Evolutionary conservation across 352 stramenopile species (phyloP).

Genomic region (Thalassiosira oceanica): DNA sequence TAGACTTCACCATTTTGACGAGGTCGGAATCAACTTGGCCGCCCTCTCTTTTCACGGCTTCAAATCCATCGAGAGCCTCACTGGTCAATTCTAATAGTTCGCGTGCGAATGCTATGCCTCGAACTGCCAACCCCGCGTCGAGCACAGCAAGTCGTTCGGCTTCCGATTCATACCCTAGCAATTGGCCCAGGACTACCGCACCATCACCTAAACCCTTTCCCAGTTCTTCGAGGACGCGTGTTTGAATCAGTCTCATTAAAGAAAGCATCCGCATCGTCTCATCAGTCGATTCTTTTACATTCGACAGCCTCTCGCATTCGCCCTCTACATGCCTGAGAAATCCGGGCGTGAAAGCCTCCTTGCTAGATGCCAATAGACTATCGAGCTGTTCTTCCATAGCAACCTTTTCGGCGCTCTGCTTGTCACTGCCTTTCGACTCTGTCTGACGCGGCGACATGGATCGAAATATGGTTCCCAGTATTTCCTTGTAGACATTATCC

Average conservation of each 20-base stretch:
- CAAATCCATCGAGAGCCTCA: constrained; percentile 71
- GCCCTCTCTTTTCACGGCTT: constrained; percentile 35
- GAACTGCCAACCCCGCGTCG: constrained; percentile 65
- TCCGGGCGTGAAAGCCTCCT: constrained; percentile 61
- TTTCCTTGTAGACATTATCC: constrained; percentile 57
- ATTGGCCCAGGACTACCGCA: constrained; percentile 65
- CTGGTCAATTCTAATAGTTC: constrained; percentile 57
- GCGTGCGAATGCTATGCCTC: constrained; percentile 60
- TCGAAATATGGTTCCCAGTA: constrained; percentile 70
- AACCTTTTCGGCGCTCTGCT: background rate
- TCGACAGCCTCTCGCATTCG: constrained; percentile 64
- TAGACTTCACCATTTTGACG: constrained; percentile 45
- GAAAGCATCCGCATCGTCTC: constrained; percentile 56
- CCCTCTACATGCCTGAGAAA: constrained; percentile 73
- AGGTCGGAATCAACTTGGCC: constrained; percentile 67
- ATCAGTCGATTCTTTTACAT: constrained; percentile 32
- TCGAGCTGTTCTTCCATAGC: constrained; percentile 51
- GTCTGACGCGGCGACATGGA: constrained; percentile 28
- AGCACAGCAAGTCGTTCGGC: constrained; percentile 61
- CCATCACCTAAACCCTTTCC: constrained; percentile 65
- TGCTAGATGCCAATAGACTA: constrained; percentile 51
- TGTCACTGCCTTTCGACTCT: background rate
- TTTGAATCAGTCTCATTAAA: constrained; percentile 65
- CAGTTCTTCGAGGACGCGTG: constrained; percentile 69
- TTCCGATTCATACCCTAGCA: constrained; percentile 68